A percentile compares a stretch with the other conserved stretches of the same genome.
Conservation (phyloP, 441 rosid species). For the Euphorbia corollata region DNA sequence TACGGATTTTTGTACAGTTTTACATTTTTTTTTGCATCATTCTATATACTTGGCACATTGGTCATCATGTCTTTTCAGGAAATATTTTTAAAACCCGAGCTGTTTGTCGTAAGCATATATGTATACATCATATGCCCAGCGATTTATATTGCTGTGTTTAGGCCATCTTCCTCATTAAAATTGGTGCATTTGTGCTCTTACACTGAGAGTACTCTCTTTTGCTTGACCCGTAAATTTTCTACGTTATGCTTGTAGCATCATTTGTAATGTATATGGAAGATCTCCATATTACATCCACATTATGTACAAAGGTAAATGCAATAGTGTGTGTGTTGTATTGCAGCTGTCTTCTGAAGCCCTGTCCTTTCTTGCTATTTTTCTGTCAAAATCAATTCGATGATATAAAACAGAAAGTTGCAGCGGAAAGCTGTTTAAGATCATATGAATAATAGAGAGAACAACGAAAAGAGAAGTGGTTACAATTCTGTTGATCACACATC, state of each 20-base stretch:
- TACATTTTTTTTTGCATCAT: conserved; percentile 13
- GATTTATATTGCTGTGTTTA: too few species aligned
- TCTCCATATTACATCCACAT: too few species aligned
- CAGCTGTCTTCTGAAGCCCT: not conserved
- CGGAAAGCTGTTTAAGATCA: too few species aligned
- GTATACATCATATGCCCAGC: too few species aligned
- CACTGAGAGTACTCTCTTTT: too few species aligned
- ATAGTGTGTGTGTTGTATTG: not conserved
- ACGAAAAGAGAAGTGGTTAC: not conserved
- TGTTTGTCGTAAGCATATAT: not conserved
- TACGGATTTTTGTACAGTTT: not conserved
- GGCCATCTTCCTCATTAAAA: too few species aligned
- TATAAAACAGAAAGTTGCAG: too few species aligned
- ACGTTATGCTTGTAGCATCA: not conserved
- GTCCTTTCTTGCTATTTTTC: not conserved
- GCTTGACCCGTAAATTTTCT: not conserved
- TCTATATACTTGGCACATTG: conserved; percentile 1
- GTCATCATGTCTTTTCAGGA: not conserved
- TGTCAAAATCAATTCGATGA: too few species aligned
- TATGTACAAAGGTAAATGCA: not conserved
- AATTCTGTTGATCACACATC: not conserved
- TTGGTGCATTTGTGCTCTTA: too few species aligned
- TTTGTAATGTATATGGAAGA: not conserved
- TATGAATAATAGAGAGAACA: too few species aligned
- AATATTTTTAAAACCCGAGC: not conserved